Evolutionary conservation across 257 asterid species (phyloP).

Genomic region (Thymus quinquecostatus): DNA sequence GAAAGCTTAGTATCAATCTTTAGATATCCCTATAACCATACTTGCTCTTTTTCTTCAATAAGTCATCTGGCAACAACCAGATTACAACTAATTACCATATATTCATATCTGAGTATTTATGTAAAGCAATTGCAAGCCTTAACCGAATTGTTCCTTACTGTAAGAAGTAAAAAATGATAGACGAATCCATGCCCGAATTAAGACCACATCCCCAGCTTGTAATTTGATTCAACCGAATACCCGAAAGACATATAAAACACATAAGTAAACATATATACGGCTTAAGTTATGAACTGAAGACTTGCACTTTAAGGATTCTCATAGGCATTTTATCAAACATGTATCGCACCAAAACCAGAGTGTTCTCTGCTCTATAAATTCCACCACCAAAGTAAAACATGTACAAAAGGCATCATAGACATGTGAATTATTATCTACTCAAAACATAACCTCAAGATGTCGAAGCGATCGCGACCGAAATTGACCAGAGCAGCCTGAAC

Average conservation of each 20-base stretch:
- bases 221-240: background rate
- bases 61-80: slow-evolving; percentile 1
- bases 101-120: slow-evolving; percentile 12
- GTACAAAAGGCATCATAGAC: slow-evolving; percentile 1
- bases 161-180: background rate
- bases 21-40: background rate
- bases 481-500: slow-evolving; percentile 78
- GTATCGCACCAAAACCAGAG: slow-evolving; percentile 19
- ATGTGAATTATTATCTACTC: background rate
- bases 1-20: background rate
- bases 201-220: background rate
- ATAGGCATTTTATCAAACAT: slow-evolving; percentile 38
- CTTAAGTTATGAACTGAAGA: background rate
- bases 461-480: slow-evolving; percentile 87
- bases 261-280: background rate
- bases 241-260: background rate
- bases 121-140: slow-evolving; percentile 9
- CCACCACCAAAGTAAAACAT: slow-evolving; percentile 20
- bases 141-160: background rate
- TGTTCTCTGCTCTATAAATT: background rate
- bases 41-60: background rate
- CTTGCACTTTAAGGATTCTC: slow-evolving; percentile 1
- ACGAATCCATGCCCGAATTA: too few species aligned
- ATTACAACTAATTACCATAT: background rate
- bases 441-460: slow-evolving; percentile 68